Percentiles rank a stretch among this genome's conserved stretches.
Conservation (phyloP, 2,329 filamentous ascomycete species). For the Trichoderma sp. region DNA sequence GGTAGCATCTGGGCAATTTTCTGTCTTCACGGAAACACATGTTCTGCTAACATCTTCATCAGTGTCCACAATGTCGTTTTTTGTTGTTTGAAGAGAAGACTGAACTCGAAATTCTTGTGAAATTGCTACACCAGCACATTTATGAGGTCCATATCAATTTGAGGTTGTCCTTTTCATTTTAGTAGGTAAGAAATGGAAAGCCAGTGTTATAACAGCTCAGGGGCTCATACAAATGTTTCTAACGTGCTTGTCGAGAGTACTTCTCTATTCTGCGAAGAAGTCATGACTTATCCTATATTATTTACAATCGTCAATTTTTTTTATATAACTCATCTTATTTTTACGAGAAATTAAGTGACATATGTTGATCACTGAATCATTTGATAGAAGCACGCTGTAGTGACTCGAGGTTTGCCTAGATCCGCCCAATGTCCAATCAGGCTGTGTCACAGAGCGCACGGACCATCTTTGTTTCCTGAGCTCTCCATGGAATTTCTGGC, state of each 20-base stretch:
- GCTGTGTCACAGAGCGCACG: slow-evolving; percentile 5
- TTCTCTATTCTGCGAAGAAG: neutral
- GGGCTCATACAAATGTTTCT: neutral
- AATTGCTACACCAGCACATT: neutral
- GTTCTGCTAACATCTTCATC: neutral
- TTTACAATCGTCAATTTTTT: neutral
- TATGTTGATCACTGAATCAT: neutral
- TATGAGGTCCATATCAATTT: neutral
- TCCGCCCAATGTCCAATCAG: neutral
- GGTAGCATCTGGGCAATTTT: neutral
- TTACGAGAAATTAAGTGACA: neutral
- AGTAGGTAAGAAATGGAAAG: neutral
- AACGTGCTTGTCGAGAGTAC: neutral
- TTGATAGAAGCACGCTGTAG: neutral
- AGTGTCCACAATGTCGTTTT: neutral
- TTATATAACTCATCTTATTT: neutral
- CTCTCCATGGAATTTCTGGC: slow-evolving; percentile 15
- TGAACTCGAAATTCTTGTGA: neutral
- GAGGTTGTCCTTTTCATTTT: neutral
- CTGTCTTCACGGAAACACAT: neutral
- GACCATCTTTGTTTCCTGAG: neutral
- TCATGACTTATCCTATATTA: neutral
- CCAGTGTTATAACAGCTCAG: neutral
- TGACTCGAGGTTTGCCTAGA: neutral
- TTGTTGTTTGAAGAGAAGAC: neutral